Percentiles rank a stretch among this genome's conserved stretches.
phyloP scores from a whole-genome alignment of 805 yeast genomes.

The Candida vaughaniae region DNA sequence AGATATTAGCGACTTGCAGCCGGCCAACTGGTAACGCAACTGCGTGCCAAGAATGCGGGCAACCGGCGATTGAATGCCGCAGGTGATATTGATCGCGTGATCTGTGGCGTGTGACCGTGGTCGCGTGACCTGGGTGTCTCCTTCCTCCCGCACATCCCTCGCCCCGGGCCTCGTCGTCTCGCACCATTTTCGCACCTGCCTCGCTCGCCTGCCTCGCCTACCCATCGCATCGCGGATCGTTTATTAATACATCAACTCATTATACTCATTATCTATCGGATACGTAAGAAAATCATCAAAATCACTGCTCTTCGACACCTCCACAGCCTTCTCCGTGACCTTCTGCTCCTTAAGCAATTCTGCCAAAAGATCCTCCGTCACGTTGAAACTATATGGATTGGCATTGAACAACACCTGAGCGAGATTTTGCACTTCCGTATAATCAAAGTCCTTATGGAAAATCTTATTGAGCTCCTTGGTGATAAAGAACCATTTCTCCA shows the following conservation, averaged over 20 bases:
- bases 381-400: slow-evolving; percentile 58
- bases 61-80: too few relatives aligned
- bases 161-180: too few relatives aligned
- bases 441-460: slow-evolving; percentile 51
- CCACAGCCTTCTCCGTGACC: slow-evolving; percentile 32
- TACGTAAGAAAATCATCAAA: slow-evolving; percentile 15
- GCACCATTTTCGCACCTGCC: too few relatives aligned
- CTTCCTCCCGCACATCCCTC: too few relatives aligned
- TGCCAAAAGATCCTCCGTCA: slow-evolving; percentile 44
- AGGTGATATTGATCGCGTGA: too few relatives aligned
- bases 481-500: slow-evolving; percentile 68
- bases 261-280: slow-evolving; percentile 7
- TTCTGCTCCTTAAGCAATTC: slow-evolving; percentile 39
- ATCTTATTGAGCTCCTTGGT: slow-evolving; percentile 58
- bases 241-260: slow-evolving; percentile 5
- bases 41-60: too few relatives aligned
- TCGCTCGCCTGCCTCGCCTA: too few relatives aligned
- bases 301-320: slow-evolving; percentile 13
- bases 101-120: too few relatives aligned
- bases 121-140: too few relatives aligned
- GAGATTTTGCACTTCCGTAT: slow-evolving; percentile 54
- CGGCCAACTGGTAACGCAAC: too few relatives aligned
- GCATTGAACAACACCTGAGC: slow-evolving; percentile 52
- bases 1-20: too few relatives aligned
- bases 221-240: too few relatives aligned